Conservation (phyloP, 345 rosid genomes). For the Abelmoschus esculentus region DNA sequence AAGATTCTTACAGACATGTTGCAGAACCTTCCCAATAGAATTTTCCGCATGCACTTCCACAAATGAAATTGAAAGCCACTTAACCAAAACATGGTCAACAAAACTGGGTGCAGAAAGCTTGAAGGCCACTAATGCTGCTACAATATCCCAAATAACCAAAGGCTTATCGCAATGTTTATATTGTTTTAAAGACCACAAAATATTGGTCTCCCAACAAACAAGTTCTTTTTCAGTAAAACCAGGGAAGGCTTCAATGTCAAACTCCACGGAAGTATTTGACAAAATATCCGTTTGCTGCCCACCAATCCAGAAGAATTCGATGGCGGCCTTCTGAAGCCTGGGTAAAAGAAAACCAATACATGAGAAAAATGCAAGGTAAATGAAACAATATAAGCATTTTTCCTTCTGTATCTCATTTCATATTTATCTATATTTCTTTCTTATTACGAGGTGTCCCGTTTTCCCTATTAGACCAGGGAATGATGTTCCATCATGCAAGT, state of each 20-base stretch:
- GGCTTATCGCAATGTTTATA: conserved; percentile 42
- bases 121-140: conserved; percentile 65
- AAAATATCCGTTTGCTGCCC: conserved; percentile 46
- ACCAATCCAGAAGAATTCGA: conserved; percentile 88
- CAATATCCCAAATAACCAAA: conserved; percentile 71
- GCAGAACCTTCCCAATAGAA: conserved; percentile 35
- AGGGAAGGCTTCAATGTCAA: conserved; percentile 31
- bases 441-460: neutral
- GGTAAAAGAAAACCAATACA: conserved; percentile 8
- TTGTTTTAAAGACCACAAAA: conserved; percentile 62
- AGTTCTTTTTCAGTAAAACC: conserved; percentile 44
- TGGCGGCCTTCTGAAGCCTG: conserved; percentile 82
- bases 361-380: neutral
- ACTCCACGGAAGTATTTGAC: conserved; percentile 25
- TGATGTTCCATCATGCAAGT: neutral
- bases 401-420: neutral
- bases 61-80: conserved; percentile 58
- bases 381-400: neutral
- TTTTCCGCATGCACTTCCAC: conserved; percentile 32
- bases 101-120: conserved; percentile 49
- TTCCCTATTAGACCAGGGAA: neutral
- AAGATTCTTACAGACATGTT: conserved; percentile 30
- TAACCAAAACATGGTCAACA: conserved; percentile 43
- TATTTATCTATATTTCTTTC: neutral
- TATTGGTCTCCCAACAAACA: conserved; percentile 56